Evolutionary conservation across 805 yeast species (phyloP), one percentile per base, ranked within the genome.

Genomic region (Saturnispora sanitii): DNA sequence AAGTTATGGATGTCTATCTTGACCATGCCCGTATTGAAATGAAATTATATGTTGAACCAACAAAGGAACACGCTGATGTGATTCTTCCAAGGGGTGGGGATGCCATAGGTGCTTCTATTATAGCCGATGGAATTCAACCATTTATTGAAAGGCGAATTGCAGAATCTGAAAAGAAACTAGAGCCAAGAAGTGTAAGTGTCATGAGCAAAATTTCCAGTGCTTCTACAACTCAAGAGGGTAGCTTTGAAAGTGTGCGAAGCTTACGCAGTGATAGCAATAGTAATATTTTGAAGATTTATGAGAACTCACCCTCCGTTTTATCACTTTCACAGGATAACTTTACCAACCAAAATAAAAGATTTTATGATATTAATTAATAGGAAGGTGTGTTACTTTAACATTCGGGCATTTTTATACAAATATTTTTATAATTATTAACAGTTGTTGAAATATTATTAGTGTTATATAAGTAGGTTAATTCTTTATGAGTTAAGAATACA

Each of bases 41-140:
- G 77, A 71, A 65, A 48, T 71, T 75, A 46, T 79, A 68, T 55
- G 75, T 84, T 8, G 65, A 67, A 25, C 77, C 75, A n/a, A 82
- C 92, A 1, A 80, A 78, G 53, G 78, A 76, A 44, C 68, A 63
- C 44, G 85, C 94, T 1, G 94, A 83, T 57, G 77, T 82, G 6
- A 71, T 84, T 21, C 64, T 83, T 52, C 87, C 90, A 2, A 64
- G 77, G 27, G 90, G 87, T 2, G 73, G 79, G 6, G 85, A 79
- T 43, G 45, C 60, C 2, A 62, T 68, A 26, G 84, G 82, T 8
- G 66, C 80, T 4, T 54, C 62, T 9, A 61, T 84, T 44, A 70
- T 83, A 12, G 71, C 79, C 17, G 85, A 79, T 50, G 90, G 87
- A 0, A 55, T 83, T 3, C 58, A 68, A 25, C 71, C 74, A 6